phyloP scores from a whole-genome alignment of 495 filamentous ascomycete genomes.

The Bacidia gigantensis region DNA sequence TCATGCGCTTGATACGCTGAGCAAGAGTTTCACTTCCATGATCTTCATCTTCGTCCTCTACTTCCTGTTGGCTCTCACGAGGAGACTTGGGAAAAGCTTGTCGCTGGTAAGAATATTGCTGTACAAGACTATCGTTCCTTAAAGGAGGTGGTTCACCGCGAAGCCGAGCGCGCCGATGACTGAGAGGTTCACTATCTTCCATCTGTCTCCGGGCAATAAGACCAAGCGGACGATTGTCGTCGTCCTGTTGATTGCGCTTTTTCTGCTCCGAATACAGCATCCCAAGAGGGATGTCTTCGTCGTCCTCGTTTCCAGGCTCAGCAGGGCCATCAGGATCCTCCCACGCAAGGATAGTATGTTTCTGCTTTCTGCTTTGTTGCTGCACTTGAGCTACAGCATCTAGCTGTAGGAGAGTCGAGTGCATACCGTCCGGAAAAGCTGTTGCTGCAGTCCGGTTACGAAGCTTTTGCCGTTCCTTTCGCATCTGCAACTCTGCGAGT shows the following conservation, averaged over 20 bases:
- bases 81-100: constrained; percentile 13
- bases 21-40: constrained; percentile 68
- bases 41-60: constrained; percentile 32
- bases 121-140: constrained; percentile 20
- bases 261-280: constrained; percentile 56
- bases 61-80: constrained; percentile 11
- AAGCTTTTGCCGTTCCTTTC: constrained; percentile 69
- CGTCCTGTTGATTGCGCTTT: constrained; percentile 25
- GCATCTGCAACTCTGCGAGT: constrained; percentile 78
- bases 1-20: constrained; percentile 54
- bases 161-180: constrained; percentile 62
- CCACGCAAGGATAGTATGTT: constrained; percentile 79
- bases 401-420: constrained; percentile 78
- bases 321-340: constrained; percentile 45
- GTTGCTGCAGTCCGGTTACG: constrained; percentile 55
- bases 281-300: constrained; percentile 74
- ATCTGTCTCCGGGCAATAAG: constrained; percentile 72
- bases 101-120: constrained; percentile 28
- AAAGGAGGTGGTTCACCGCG: constrained; percentile 36
- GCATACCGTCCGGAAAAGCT: constrained; percentile 60
- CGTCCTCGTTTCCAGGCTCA: constrained; percentile 32
- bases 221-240: constrained; percentile 59
- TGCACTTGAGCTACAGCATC: constrained; percentile 85
- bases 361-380: constrained; percentile 55
- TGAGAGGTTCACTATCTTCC: constrained; percentile 86